Evolutionary conservation across 768 basidiomycete genomes (phyloP).

Genomic region (Podaxis rugospora): DNA sequence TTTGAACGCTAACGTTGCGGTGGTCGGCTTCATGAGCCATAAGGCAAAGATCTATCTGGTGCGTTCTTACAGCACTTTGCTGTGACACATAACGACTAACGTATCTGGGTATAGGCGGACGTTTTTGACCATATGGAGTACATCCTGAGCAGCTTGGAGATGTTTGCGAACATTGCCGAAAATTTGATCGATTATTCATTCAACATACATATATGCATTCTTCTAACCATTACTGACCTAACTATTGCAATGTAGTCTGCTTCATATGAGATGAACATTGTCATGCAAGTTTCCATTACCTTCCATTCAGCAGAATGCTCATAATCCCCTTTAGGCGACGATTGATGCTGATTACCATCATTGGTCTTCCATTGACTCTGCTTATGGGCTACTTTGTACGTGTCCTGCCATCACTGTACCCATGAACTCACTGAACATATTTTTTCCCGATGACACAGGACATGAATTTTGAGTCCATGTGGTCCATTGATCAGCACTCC

Average conservation of each 20-base stretch:
- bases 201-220: constrained; percentile 43
- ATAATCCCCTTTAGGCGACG: constrained; percentile 40
- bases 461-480: constrained; percentile 60
- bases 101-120: constrained; percentile 47
- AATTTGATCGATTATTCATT: constrained; percentile 73
- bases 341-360: constrained; percentile 64
- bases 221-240: not conserved
- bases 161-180: constrained; percentile 67
- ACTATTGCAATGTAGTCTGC: constrained; percentile 43
- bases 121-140: constrained; percentile 77
- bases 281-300: constrained; percentile 44
- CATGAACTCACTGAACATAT: not conserved
- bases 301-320: not conserved
- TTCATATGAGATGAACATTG: constrained; percentile 72
- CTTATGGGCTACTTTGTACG: constrained; percentile 63
- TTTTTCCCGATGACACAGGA: constrained; percentile 32
- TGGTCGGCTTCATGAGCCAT: constrained; percentile 62
- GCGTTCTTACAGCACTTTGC: constrained; percentile 14
- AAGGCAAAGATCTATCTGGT: constrained; percentile 69
- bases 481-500: constrained; percentile 39
- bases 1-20: constrained; percentile 30
- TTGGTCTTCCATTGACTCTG: constrained; percentile 66
- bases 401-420: not conserved
- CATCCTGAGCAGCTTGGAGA: constrained; percentile 63
- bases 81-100: not conserved